Evolutionary conservation across 805 yeast genomes (phyloP).

Genomic region (Metschnikowia orientalis): DNA sequence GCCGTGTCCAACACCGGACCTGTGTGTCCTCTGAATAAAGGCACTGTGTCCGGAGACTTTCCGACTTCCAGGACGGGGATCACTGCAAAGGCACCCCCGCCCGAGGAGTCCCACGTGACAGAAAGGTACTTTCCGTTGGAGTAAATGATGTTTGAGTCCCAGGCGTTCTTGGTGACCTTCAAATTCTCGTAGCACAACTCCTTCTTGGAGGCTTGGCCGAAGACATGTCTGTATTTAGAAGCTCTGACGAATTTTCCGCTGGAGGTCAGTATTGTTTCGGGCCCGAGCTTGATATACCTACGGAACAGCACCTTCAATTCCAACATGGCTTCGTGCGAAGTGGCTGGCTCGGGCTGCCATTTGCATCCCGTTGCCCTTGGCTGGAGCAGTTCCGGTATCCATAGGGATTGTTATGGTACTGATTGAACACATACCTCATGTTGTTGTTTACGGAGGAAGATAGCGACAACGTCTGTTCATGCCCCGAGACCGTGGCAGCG

Average conservation of each 20-base stretch:
- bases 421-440: too few relatives aligned
- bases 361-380: too few relatives aligned
- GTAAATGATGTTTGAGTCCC: slow-evolving; percentile 90
- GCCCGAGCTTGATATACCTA: too few relatives aligned
- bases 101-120: slow-evolving; percentile 90
- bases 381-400: too few relatives aligned
- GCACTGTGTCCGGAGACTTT: slow-evolving; percentile 88
- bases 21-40: slow-evolving; percentile 92
- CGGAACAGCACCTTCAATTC: too few relatives aligned
- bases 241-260: slow-evolving; percentile 93
- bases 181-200: slow-evolving; percentile 72
- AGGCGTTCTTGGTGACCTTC: slow-evolving; percentile 83
- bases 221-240: slow-evolving; percentile 94
- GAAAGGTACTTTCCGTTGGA: slow-evolving; percentile 83
- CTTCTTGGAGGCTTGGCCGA: slow-evolving; percentile 75
- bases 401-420: too few relatives aligned
- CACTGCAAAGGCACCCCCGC: slow-evolving; percentile 97
- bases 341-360: too few relatives aligned
- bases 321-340: too few relatives aligned
- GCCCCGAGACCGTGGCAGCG: too few relatives aligned
- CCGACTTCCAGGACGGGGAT: slow-evolving; percentile 85
- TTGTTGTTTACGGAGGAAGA: too few relatives aligned
- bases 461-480: too few relatives aligned
- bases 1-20: slow-evolving; percentile 95
- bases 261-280: background rate